Evolutionary conservation across 2,329 filamentous ascomycete genomes (phyloP).

Genomic region (Paecilomyces dactylethromorphus): DNA sequence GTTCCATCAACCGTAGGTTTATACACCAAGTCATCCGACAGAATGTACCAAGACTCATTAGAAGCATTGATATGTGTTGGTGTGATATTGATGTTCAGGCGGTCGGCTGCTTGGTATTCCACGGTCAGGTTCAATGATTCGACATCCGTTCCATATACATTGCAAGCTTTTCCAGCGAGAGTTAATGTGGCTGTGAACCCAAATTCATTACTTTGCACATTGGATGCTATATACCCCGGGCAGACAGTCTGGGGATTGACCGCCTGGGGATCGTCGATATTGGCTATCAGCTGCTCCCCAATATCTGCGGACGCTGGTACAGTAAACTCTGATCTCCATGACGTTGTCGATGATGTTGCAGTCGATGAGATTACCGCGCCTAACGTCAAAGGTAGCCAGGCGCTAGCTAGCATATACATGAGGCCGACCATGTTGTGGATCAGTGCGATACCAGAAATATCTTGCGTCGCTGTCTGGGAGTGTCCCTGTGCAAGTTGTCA

Average conservation of each 20-base stretch:
- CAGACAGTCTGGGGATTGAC: conserved; percentile 58
- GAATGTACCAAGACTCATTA: conserved; percentile 61
- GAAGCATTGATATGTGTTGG: conserved; percentile 56
- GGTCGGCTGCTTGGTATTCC: conserved; percentile 58
- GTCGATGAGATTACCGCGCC: conserved; percentile 14
- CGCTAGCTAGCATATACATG: conserved; percentile 12
- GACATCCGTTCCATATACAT: conserved; percentile 72
- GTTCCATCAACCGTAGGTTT: conserved; percentile 45
- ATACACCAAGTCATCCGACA: conserved; percentile 58
- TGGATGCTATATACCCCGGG: conserved; percentile 52
- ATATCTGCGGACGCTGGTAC: conserved; percentile 41
- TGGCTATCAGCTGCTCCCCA: conserved; percentile 50
- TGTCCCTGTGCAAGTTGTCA: background rate
- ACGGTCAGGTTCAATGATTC: conserved; percentile 60
- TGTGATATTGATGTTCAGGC: conserved; percentile 64
- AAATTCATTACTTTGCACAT: conserved; percentile 38
- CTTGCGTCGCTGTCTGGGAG: background rate
- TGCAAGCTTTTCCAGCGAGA: conserved; percentile 53
- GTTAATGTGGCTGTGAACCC: conserved; percentile 48
- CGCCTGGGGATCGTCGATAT: conserved; percentile 58
- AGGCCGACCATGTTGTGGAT: conserved; percentile 15
- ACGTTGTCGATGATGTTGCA: conserved; percentile 11
- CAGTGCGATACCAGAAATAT: background rate
- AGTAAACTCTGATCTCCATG: conserved; percentile 31
- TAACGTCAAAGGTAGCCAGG: conserved; percentile 18